Evolutionary conservation across 495 filamentous ascomycete genomes (phyloP).

Genomic region (Tuber calosporum): DNA sequence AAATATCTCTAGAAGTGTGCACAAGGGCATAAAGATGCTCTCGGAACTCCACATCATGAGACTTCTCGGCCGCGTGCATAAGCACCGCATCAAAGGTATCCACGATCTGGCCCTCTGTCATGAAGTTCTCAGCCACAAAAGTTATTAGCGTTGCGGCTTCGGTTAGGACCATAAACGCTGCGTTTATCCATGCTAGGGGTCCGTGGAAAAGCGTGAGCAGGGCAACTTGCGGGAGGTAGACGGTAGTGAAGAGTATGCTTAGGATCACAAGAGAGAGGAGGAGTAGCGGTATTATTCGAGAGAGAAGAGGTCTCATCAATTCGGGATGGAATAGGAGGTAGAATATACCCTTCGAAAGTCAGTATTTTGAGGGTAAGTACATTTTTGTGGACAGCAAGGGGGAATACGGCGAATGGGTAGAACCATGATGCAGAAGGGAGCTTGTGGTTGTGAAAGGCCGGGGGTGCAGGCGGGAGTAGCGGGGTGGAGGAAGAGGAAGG

Average conservation of each 20-base stretch:
- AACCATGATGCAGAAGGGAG: conserved; percentile 27
- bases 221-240: conserved; percentile 83
- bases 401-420: conserved; percentile 26
- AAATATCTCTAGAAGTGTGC: conserved; percentile 63
- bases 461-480: conserved; percentile 22
- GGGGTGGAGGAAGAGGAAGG: conserved; percentile 22
- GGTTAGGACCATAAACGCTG: conserved; percentile 67
- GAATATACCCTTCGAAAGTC: conserved; percentile 57
- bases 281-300: conserved; percentile 60
- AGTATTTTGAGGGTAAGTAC: conserved; percentile 18
- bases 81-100: conserved; percentile 89
- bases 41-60: conserved; percentile 12
- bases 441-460: conserved; percentile 20
- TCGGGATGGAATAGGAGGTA: conserved; percentile 65
- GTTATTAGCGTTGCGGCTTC: conserved; percentile 75
- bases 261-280: conserved; percentile 67
- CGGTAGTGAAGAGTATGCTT: conserved; percentile 71
- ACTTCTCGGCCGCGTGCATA: conserved; percentile 24
- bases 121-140: conserved; percentile 63
- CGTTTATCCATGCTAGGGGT: conserved; percentile 70
- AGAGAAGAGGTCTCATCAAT: conserved; percentile 61
- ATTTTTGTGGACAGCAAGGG: too few relatives aligned
- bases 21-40: conserved; percentile 52
- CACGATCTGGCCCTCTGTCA: conserved; percentile 70
- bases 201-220: conserved; percentile 76